Percentiles rank a stretch among this genome's conserved stretches.
Evolutionary conservation across 2,329 filamentous ascomycete species (phyloP).

Genomic region (Arthrobotrys megalospora): DNA sequence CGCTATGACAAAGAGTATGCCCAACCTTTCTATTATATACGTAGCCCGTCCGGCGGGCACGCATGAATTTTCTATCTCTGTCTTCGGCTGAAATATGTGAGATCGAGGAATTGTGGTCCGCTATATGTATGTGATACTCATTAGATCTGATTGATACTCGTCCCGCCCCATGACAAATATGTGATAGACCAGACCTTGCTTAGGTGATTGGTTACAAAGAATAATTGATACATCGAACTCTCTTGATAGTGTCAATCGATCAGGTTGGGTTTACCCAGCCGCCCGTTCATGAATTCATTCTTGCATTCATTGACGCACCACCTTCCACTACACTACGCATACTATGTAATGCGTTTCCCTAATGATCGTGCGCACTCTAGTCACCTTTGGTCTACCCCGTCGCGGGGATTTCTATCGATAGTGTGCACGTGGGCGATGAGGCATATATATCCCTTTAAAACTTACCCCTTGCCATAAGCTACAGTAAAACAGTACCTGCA

Average conservation of each 20-base stretch:
- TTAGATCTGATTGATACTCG: neutral
- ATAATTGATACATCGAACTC: neutral
- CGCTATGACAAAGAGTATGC: slow-evolving; percentile 51
- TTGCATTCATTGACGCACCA: neutral
- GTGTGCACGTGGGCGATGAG: slow-evolving; percentile 35
- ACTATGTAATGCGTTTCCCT: too few relatives aligned
- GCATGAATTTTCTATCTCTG: neutral
- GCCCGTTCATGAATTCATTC: neutral
- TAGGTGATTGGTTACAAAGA: slow-evolving; percentile 27
- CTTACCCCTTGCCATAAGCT: slow-evolving; percentile 4
- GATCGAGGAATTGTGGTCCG: neutral
- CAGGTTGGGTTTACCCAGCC: neutral
- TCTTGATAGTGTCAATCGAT: neutral
- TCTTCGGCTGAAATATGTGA: neutral
- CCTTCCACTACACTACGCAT: too few relatives aligned
- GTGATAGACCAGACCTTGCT: slow-evolving; percentile 5
- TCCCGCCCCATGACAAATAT: slow-evolving; percentile 17
- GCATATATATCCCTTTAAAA: slow-evolving; percentile 52
- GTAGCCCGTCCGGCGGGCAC: neutral
- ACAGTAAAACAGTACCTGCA: slow-evolving; percentile 38
- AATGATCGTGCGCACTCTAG: too few relatives aligned
- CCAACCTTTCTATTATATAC: slow-evolving; percentile 20
- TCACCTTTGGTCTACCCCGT: too few relatives aligned
- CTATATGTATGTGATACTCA: neutral
- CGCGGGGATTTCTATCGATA: slow-evolving; percentile 1